Base-by-base conservation (phyloP, 2,329 filamentous ascomycete genomes). In the Pseudocercospora crystallina region DNA sequence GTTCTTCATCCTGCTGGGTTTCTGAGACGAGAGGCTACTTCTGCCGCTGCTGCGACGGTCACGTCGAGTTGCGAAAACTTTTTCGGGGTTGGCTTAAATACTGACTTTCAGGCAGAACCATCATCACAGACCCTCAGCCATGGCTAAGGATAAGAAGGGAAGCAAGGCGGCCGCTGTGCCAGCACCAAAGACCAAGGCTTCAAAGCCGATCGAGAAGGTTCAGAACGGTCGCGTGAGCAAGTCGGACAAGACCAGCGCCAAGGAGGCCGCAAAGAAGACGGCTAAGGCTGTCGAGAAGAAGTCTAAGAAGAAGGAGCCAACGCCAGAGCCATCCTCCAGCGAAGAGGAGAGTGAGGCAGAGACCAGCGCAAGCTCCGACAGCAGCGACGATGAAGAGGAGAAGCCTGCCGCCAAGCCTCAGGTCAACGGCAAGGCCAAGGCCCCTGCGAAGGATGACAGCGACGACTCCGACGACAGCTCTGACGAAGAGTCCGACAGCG, bases 191-290 rank as follows among this genome's bases (percentile, higher is more conserved):
- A 58, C 56, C 47, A 89, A 88, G 78, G 17, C n/a, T 30, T 35
- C 77, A 60, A 53, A 58, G 51, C 47, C 53, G 34, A 52, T 54
- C 29, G 54, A 86, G 70, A 80, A 79, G 59, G 73, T 83, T 66
- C 85, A 83, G 79, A 79, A 78, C 62, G 83, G 78, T 61, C 80
- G 81, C 59, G 78, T 88, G 64, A 81, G 80, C 74, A 90, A 90
- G 78, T 69, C 83, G 46, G 76, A 83, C 67, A 85, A 83, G 79
- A 75, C 78, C 53, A 66, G 73, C 39, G 74, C 79, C 51, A 69
- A 75, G 61, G 81, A 82, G 71, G 75, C 76, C 59, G 62, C 72
- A 43, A 73, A 63, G 61, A 67, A 73, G 59, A 80, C 81, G 69
- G 76, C 75, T 59, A 63, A 74, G 57, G 71, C 61, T 51, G 63